A percentile compares a stretch with the other conserved stretches of the same genome.
phyloP scores from a whole-genome alignment of 2,329 filamentous ascomycete species.

The Aspergillus fumigatus region DNA sequence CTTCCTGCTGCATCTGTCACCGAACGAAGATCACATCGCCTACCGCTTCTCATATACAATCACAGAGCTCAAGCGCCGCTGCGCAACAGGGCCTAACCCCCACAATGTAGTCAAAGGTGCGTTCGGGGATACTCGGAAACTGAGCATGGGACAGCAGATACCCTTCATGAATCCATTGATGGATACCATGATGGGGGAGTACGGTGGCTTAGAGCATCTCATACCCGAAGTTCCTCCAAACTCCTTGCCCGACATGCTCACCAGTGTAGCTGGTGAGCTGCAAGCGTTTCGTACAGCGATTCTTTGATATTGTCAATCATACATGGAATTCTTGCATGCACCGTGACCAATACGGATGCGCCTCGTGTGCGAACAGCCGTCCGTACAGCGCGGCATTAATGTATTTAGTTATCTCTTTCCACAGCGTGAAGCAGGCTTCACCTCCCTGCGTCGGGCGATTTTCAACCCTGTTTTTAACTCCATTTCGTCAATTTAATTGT shows the following conservation, averaged over 20 bases:
- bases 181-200: constrained; percentile 22
- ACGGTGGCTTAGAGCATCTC: constrained; percentile 22
- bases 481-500: background rate
- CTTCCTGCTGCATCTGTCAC: constrained; percentile 29
- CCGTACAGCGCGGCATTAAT: background rate
- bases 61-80: constrained; percentile 27
- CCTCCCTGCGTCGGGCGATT: background rate
- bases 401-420: background rate
- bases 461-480: background rate
- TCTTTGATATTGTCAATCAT: background rate
- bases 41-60: constrained; percentile 31
- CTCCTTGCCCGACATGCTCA: constrained; percentile 10
- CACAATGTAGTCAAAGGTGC: constrained; percentile 7
- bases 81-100: constrained; percentile 19
- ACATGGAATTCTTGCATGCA: background rate
- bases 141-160: constrained; percentile 21
- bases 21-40: constrained; percentile 30
- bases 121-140: constrained; percentile 14
- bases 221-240: constrained; percentile 16
- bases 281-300: background rate
- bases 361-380: no score
- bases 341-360: background rate
- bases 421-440: background rate
- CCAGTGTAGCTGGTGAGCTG: constrained; percentile 3
- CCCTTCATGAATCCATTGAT: constrained; percentile 20